Conservation (phyloP, 1,284 basidiomycete genomes). For the Cerioporus squamosus region DNA sequence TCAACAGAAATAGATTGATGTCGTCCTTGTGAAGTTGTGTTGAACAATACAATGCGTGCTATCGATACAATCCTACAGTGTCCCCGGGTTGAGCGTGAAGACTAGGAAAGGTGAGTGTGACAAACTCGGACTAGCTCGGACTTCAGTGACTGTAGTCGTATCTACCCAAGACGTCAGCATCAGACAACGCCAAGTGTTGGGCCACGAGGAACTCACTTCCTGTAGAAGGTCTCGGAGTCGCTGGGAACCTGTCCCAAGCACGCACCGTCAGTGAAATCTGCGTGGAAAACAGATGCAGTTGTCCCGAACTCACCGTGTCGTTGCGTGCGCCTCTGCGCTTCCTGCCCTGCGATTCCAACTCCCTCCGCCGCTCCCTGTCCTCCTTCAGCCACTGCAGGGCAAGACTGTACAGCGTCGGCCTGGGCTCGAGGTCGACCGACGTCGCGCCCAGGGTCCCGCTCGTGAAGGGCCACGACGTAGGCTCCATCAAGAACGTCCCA, state of each 20-base stretch:
- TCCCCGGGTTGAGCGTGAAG: conserved; percentile 19
- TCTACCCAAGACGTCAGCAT: conserved; percentile 40
- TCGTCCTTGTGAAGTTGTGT: conserved; percentile 19
- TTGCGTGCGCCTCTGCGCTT: conserved; percentile 73
- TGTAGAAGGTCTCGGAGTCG: conserved; percentile 90
- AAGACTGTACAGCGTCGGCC: conserved; percentile 65
- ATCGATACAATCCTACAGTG: conserved; percentile 20
- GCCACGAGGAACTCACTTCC: conserved; percentile 60
- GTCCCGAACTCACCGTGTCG: conserved; percentile 52
- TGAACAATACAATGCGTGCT: conserved; percentile 25
- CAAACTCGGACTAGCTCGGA: no score
- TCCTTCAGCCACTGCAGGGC: conserved; percentile 87
- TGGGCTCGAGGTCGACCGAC: conserved; percentile 26
- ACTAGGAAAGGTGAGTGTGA: background rate
- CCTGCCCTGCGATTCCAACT: conserved; percentile 62
- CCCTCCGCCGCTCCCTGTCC: conserved; percentile 70
- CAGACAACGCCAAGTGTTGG: conserved; percentile 6
- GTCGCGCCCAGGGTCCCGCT: conserved; percentile 11
- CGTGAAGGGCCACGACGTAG: conserved; percentile 68
- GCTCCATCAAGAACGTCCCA: conserved; percentile 70
- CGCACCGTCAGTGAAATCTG: conserved; percentile 2
- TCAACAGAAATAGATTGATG: background rate
- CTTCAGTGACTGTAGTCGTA: conserved; percentile 59
- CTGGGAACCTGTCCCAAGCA: conserved; percentile 49
- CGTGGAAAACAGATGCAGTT: background rate